Evolutionary conservation across 306 rosid species (phyloP).

Genomic region (Oxytropis ochrocephala): DNA sequence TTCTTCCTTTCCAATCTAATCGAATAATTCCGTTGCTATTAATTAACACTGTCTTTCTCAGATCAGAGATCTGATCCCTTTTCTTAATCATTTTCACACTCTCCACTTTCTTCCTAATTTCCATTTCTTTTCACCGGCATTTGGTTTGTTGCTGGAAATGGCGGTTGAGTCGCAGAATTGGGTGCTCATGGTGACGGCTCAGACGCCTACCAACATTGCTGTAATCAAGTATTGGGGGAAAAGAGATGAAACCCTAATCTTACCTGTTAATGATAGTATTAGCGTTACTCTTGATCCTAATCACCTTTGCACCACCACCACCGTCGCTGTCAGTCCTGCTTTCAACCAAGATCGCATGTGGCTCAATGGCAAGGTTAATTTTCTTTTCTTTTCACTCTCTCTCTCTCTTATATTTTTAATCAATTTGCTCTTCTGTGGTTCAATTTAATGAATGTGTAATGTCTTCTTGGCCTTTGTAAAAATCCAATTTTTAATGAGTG

Average conservation of each 20-base stretch:
- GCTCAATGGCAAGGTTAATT: constrained; percentile 81
- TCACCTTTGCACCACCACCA: constrained; percentile 92
- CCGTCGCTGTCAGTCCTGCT: constrained; percentile 84
- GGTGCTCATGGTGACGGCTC: constrained; percentile 82
- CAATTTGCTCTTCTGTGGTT: not conserved
- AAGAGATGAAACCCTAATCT: constrained; percentile 77
- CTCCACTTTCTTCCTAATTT: not conserved
- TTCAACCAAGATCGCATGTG: constrained; percentile 89
- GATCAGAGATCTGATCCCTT: constrained; percentile 16
- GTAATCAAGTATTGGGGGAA: constrained; percentile 98
- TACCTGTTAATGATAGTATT: constrained; percentile 91
- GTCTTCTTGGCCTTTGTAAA: not conserved
- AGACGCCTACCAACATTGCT: constrained; percentile 95
- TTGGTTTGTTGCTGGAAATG: constrained; percentile 18
- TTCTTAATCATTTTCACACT: not conserved
- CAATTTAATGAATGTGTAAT: not conserved
- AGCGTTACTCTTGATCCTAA: constrained; percentile 92
- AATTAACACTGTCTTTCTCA: not conserved
- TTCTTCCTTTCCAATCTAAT: not conserved
- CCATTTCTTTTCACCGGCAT: not conserved
- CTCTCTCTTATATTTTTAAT: not conserved
- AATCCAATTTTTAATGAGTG: not conserved
- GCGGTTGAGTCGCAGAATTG: constrained; percentile 54
- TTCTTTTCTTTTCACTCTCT: not conserved
- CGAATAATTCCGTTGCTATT: not conserved